Conservation (phyloP, 1,284 basidiomycete species). For the Melampsora allii-populina region DNA sequence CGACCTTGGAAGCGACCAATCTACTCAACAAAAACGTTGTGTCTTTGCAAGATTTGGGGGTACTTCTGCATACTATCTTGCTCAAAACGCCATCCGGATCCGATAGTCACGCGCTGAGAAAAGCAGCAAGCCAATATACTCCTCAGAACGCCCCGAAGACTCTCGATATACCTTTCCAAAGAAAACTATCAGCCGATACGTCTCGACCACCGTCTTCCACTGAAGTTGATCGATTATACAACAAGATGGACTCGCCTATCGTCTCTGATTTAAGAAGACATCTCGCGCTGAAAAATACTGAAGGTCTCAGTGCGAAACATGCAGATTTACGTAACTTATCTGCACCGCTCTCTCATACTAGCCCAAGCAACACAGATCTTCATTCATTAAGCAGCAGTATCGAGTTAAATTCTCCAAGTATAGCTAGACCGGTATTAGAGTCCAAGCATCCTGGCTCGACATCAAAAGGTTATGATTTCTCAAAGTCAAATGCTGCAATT, state of each 20-base stretch:
- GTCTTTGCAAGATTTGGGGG: conserved; percentile 74
- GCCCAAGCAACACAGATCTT: conserved; percentile 6
- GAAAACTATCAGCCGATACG: conserved; percentile 27
- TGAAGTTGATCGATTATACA: conserved; percentile 30
- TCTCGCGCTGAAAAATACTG: conserved; percentile 20
- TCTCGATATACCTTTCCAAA: conserved; percentile 14
- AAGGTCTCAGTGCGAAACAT: conserved; percentile 11
- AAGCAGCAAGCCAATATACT: conserved; percentile 12
- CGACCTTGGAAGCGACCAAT: conserved; percentile 57
- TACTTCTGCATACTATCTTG: conserved; percentile 95
- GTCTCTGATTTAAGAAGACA: conserved; percentile 42
- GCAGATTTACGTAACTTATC: conserved; percentile 14
- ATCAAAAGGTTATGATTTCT: conserved; percentile 43
- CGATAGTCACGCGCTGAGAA: conserved; percentile 20
- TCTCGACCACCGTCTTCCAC: conserved; percentile 31
- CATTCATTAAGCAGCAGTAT: conserved; percentile 8
- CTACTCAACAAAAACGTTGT: conserved; percentile 63
- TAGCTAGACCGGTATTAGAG: conserved; percentile 34
- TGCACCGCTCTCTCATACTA: conserved; percentile 6
- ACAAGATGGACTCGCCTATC: conserved; percentile 27
- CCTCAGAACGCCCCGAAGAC: neutral
- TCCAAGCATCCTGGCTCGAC: conserved; percentile 15
- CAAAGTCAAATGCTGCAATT: conserved; percentile 40
- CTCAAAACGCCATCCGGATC: conserved; percentile 58
- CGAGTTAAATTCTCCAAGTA: conserved; percentile 13